Conservation (phyloP, 805 yeast species). For the Wickerhamiella cacticola region DNA sequence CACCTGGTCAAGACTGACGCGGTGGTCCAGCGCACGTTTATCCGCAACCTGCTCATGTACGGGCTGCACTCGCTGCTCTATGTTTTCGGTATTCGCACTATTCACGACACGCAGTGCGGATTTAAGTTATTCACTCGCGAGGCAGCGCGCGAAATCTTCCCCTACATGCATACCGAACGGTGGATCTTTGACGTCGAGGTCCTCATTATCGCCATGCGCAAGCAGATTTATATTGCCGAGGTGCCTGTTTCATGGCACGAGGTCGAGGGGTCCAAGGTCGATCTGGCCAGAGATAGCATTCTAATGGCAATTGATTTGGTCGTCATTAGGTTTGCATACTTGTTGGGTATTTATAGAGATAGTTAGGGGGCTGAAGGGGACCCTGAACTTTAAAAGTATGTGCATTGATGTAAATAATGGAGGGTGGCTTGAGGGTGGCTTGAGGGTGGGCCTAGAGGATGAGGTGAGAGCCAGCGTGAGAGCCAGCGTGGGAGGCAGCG, state of each 20-base stretch:
- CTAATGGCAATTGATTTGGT: conserved; percentile 90
- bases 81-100: conserved; percentile 74
- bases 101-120: conserved; percentile 95
- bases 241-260: conserved; percentile 94
- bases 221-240: conserved; percentile 55
- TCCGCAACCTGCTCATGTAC: conserved; percentile 86
- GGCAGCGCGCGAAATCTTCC: conserved; percentile 58
- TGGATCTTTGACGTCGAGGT: conserved; percentile 98
- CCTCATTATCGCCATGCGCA: conserved; percentile 63
- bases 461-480: too few species aligned
- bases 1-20: conserved; percentile 95
- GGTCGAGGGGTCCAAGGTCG: conserved; percentile 89
- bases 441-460: too few species aligned
- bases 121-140: conserved; percentile 76
- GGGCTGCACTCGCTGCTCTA: conserved; percentile 77
- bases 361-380: too few species aligned
- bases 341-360: conserved; percentile 60
- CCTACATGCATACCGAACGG: conserved; percentile 88
- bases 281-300: conserved; percentile 77
- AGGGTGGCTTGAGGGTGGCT: too few species aligned
- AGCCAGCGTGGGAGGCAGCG: too few species aligned
- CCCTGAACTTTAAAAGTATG: too few species aligned
- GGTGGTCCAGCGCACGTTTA: conserved; percentile 81
- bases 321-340: conserved; percentile 77
- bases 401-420: too few species aligned